phyloP scores from a whole-genome alignment of 768 basidiomycete species.

The Russula griseocarnosa region DNA sequence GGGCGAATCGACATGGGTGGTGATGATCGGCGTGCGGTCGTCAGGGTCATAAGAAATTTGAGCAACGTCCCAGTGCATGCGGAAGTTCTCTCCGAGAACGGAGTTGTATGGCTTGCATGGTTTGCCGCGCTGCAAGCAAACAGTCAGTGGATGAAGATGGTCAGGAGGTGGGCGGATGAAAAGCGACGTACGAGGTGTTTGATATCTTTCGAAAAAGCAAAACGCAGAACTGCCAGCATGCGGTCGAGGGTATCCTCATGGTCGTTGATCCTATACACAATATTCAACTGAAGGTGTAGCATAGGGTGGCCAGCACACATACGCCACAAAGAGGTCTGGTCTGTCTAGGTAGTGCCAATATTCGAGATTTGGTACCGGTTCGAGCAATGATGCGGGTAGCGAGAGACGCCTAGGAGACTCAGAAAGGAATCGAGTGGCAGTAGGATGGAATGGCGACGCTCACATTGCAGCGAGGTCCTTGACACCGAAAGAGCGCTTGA shows the following conservation, averaged over 20 bases:
- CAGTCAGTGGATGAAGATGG: neutral
- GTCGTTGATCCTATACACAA: conserved; percentile 75
- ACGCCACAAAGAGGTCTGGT: conserved; percentile 90
- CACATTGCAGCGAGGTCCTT: conserved; percentile 96
- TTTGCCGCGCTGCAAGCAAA: conserved; percentile 63
- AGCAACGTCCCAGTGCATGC: conserved; percentile 78
- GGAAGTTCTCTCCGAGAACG: conserved; percentile 85
- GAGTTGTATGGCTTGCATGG: conserved; percentile 93
- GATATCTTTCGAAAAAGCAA: conserved; percentile 88
- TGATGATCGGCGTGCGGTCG: conserved; percentile 44
- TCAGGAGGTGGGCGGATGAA: neutral
- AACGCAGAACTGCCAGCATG: conserved; percentile 89
- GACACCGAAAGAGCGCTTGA: conserved; percentile 88
- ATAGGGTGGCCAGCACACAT: conserved; percentile 35
- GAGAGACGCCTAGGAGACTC: conserved; percentile 71
- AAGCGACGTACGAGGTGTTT: conserved; percentile 71
- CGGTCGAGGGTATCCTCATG: conserved; percentile 89
- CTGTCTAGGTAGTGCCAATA: conserved; percentile 94
- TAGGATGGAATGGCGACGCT: conserved; percentile 24
- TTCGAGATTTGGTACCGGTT: conserved; percentile 93
- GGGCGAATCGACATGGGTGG: conserved; percentile 38
- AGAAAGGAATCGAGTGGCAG: neutral
- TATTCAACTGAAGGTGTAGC: neutral
- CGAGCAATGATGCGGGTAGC: conserved; percentile 86
- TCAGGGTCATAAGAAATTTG: conserved; percentile 54